A percentile compares a stretch with the other conserved stretches of the same genome.
These are phyloP conservation scores for Nothophaeocryptopus gaeumannii DNA, from an alignment of 2,329 filamentous ascomycete species.

Conservation along the genomic window DNA sequence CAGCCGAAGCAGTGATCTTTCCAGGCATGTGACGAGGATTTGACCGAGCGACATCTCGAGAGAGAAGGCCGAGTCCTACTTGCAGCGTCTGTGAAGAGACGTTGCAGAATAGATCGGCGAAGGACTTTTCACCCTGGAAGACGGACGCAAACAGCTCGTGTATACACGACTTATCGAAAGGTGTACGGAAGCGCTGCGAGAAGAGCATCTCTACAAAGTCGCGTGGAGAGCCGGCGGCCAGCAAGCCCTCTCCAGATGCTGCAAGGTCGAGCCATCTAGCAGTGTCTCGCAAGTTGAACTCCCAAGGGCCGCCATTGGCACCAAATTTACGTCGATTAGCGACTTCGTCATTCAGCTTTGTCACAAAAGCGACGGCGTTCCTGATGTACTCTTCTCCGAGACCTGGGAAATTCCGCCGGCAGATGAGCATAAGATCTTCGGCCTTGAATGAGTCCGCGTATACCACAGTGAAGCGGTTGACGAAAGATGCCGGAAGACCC, in stretches of 20 bases:
- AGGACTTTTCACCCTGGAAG: conserved; percentile 51
- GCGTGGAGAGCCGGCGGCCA: conserved; percentile 58
- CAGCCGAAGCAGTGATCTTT: not conserved
- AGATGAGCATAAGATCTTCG: conserved; percentile 79
- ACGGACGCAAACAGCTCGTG: conserved; percentile 63
- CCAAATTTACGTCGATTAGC: conserved; percentile 56
- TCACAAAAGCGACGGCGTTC: conserved; percentile 76
- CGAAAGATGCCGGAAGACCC: conserved; percentile 89
- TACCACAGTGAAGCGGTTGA: conserved; percentile 96
- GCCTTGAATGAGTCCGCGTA: conserved; percentile 87
- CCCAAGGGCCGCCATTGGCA: conserved; percentile 74
- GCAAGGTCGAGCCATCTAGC: conserved; percentile 80
- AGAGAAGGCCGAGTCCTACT: conserved; percentile 72
- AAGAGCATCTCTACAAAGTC: conserved; percentile 83
- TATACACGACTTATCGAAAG: conserved; percentile 65
- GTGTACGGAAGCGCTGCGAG: conserved; percentile 78
- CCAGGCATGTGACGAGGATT: conserved; percentile 1
- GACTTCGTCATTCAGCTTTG: conserved; percentile 70
- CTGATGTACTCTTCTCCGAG: conserved; percentile 59
- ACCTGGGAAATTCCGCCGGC: conserved; percentile 68
- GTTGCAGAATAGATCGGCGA: conserved; percentile 66
- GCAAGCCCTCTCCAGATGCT: conserved; percentile 57
- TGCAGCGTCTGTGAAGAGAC: conserved; percentile 66
- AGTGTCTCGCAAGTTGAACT: conserved; percentile 89
- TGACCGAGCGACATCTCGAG: conserved; percentile 49